Evolutionary conservation across 1,284 basidiomycete genomes (phyloP), one percentile per base, ranked within the genome.

Genomic region (Phenoliferia sp.): DNA sequence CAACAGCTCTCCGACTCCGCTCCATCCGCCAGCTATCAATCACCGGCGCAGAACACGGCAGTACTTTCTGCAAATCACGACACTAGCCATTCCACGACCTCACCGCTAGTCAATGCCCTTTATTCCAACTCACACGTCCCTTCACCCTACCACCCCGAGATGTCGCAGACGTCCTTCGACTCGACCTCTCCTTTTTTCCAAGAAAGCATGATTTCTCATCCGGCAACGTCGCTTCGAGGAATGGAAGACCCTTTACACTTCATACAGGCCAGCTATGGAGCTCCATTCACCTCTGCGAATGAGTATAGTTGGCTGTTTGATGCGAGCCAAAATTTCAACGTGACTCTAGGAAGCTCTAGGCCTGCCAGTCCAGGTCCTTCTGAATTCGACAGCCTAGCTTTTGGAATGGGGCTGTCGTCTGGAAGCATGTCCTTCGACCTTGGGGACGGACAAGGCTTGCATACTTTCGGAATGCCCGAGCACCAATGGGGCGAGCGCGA

Each of bases 231-330:
- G 19, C 67, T 61, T 7, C 63, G 63, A 62, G 66, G 69, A 39
- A 64, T 70, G 32, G 69, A 70, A 31, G 69, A 68, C 28, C 69
- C 71, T 7, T 65, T 73, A 64, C 64, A 73, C 61, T 66, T 71
- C 29, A 62, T 73, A 55, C 67, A 66, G 29, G 48, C 69, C 3
- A 68, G 68, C 22, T 71, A 71, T 39, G 71, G 69, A 54, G 69
- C 69, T 5, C 70, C 75, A 0, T 72, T 75, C 60, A 66, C 70
- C 7, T 72, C 70, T 3, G 22, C 34, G 34, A 36, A 19, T 26
- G 34, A 36, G 57, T 59, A 72, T 56, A 66, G 67, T 34, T 76
- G 75, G 75, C 68, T 76, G 16, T 72, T 74, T 44, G 69, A 67
- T 22, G 64, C 67, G 10, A 58, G 61, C 2, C 62, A 65, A 22